These are phyloP conservation scores for Botrytis paeoniae DNA, from an alignment of 2,329 filamentous ascomycete species.

Conservation along the genomic window DNA sequence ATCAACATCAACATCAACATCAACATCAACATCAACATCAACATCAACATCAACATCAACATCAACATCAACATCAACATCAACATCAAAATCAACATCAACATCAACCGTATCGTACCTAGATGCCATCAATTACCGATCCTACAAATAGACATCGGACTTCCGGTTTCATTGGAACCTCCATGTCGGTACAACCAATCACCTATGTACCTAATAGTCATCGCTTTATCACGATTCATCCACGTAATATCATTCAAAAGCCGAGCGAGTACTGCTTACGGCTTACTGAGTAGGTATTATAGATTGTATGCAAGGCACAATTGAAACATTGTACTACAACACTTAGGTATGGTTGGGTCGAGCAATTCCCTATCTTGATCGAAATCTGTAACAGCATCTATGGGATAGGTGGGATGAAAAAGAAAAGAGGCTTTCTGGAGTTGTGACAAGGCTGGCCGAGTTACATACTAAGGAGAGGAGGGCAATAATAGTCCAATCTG, in stretches of 20 bases:
- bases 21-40: background rate
- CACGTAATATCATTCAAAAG: background rate
- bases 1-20: too few species aligned
- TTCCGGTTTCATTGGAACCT: background rate
- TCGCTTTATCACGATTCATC: background rate
- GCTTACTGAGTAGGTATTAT: background rate
- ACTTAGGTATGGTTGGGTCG: background rate
- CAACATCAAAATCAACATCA: background rate
- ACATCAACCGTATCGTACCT: too few species aligned
- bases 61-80: background rate
- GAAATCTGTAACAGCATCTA: background rate
- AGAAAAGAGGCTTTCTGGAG: background rate
- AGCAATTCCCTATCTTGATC: background rate
- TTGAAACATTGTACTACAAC: background rate
- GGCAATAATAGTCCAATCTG: background rate
- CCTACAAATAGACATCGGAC: background rate
- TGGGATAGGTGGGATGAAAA: background rate
- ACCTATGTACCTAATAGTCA: background rate
- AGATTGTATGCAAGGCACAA: background rate
- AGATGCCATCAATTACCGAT: background rate
- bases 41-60: too few species aligned
- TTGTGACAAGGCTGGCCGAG: background rate
- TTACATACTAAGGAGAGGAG: background rate
- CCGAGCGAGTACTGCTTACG: background rate
- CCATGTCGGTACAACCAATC: background rate